phyloP scores from a whole-genome alignment of 2,329 filamentous ascomycete species.

The Massarina eburnea region DNA sequence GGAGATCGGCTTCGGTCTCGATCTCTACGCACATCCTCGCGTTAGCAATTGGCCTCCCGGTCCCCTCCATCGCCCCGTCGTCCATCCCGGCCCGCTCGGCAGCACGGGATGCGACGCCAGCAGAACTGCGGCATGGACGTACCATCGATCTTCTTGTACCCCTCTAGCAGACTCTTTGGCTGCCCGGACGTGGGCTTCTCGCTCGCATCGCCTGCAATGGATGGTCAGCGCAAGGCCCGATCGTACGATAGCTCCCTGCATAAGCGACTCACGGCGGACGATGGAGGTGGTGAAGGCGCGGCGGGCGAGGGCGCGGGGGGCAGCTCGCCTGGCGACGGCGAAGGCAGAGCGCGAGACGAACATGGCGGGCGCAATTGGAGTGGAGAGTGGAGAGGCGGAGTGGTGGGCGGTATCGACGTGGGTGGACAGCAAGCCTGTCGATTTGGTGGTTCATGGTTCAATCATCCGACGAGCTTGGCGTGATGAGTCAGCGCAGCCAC shows the following conservation, averaged over 20 bases:
- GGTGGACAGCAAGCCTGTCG: conserved; percentile 19
- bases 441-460: conserved; percentile 18
- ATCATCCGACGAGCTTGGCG: conserved; percentile 25
- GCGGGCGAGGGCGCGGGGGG: conserved; percentile 43
- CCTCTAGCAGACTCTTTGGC: conserved; percentile 39
- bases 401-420: conserved; percentile 28
- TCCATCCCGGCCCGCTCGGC: conserved; percentile 12
- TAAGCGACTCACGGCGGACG: conserved; percentile 48
- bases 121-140: conserved; percentile 20
- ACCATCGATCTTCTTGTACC: conserved; percentile 52
- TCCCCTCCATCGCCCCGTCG: conserved; percentile 3
- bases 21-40: conserved; percentile 65
- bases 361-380: conserved; percentile 45
- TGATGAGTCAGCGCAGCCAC: conserved; percentile 4
- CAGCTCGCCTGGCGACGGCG: conserved; percentile 49
- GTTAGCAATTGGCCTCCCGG: conserved; percentile 30
- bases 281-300: conserved; percentile 52
- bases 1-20: conserved; percentile 76
- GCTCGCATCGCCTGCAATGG: conserved; percentile 33
- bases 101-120: conserved; percentile 13
- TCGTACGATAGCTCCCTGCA: conserved; percentile 32
- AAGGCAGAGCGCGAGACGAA: conserved; percentile 55
- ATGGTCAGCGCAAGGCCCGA: conserved; percentile 26
- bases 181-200: conserved; percentile 35
- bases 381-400: conserved; percentile 36